Evolutionary conservation across 371 early-diverging fungal genomes (phyloP), one percentile per base, ranked within the genome.

Genomic region (Scutellospora calospora): DNA sequence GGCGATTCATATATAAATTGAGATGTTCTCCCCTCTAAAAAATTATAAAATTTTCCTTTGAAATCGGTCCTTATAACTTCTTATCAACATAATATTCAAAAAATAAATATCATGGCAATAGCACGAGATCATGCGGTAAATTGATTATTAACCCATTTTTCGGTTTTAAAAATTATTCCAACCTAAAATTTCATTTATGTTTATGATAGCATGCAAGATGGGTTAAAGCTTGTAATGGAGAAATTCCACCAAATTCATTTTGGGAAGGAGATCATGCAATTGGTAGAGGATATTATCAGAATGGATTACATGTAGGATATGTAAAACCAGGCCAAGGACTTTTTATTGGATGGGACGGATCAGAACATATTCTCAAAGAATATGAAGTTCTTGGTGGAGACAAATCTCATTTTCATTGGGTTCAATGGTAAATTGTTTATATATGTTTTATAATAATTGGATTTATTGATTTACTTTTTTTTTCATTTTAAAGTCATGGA

Each of bases 261-360:
- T 33, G 66, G 35, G 29, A 31, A 33, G 33, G 35, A 29, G 66
- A 65, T 20, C 29, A 65, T 18, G 66, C 66, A 33, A 65, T 65
- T 9, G 66, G 33, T 65, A 29, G 66, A 1, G 66, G 20, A 20
- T 20, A 20, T 20, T 65, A 6, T 18, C 16, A 65, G 0, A 35
- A 20, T n/a, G 66, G 66, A n/a, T 35, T 65, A 65, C 66, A 65
- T 65, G 9, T 65, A 18, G 66, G 66, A 65, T 65, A 65, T 9
- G 66, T 65, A 14, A 1, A 1, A 4, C 38, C 27, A 33, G 22
- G 3, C 2, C n/a, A 4, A 1, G n/a, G 65, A 18, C 35, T 29
- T 8, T 5, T 65, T 20, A 65, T 65, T 65, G 66, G 66, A 33
- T 65, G 38, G 38, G 66, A 35, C 2, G 66, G 66, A 8, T 20